These are phyloP conservation scores for Miscanthus sacchariflorus DNA, from an alignment of 202 grass and related monocot genomes.

Conservation along the genomic window DNA sequence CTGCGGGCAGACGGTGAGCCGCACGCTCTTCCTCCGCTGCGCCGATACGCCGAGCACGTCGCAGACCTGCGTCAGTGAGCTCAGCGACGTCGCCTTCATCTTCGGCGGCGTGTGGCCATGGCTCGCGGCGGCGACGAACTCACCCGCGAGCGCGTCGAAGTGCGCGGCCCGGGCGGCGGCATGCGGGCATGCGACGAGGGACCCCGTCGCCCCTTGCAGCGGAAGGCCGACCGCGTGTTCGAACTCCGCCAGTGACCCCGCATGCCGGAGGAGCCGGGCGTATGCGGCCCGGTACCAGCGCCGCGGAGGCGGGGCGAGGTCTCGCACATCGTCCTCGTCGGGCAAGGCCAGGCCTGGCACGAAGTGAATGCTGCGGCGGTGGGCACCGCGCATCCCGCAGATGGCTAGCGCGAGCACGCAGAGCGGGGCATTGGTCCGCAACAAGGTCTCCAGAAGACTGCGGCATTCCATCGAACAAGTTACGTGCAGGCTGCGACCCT, in stretches of 20 bases:
- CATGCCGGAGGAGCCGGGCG: constrained; percentile 66
- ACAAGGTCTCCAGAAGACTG: not conserved
- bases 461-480: constrained; percentile 67
- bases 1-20: constrained; percentile 79
- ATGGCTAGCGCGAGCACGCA: not conserved
- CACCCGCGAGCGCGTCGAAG: constrained; percentile 66
- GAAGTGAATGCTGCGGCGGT: constrained; percentile 45
- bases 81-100: constrained; percentile 46
- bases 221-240: constrained; percentile 46
- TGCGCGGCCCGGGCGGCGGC: constrained; percentile 47
- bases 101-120: constrained; percentile 8
- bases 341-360: constrained; percentile 1
- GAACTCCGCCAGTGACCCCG: constrained; percentile 48
- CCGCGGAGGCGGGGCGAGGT: constrained; percentile 35
- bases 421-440: not conserved
- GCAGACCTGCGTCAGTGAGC: constrained; percentile 68
- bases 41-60: constrained; percentile 76
- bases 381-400: not conserved
- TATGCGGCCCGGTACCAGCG: constrained; percentile 71
- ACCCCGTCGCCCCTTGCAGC: constrained; percentile 35
- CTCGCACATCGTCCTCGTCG: constrained; percentile 19
- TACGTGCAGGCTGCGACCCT: not conserved
- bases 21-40: constrained; percentile 71
- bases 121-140: constrained; percentile 45
- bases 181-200: constrained; percentile 41